Conservation (phyloP, 495 filamentous ascomycete genomes). For the Chaetomium cochliodes region DNA sequence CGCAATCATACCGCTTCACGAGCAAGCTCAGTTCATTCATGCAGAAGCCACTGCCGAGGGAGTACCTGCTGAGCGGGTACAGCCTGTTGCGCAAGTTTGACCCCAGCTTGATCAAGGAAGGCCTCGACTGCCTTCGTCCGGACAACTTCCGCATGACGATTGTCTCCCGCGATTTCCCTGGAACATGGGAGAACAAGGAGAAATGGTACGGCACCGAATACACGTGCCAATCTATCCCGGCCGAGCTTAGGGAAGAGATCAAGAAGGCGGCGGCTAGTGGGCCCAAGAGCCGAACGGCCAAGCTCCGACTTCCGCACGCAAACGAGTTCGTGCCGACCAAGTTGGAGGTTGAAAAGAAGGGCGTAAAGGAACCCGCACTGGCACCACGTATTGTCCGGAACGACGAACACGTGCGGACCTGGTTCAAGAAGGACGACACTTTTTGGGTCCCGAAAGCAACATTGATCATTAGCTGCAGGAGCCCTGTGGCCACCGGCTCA, state of each 20-base stretch:
- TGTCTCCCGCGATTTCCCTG: slow-evolving; percentile 77
- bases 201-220: slow-evolving; percentile 99
- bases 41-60: slow-evolving; percentile 83
- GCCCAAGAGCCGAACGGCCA: slow-evolving; percentile 57
- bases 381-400: slow-evolving; percentile 84
- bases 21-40: slow-evolving; percentile 77
- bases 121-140: slow-evolving; percentile 69
- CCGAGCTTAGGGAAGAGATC: slow-evolving; percentile 69
- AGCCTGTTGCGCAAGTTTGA: slow-evolving; percentile 74
- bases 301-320: slow-evolving; percentile 82
- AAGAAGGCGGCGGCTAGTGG: slow-evolving; percentile 59
- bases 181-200: slow-evolving; percentile 83
- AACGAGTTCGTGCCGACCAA: slow-evolving; percentile 97
- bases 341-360: slow-evolving; percentile 92
- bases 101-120: slow-evolving; percentile 69
- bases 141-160: slow-evolving; percentile 87
- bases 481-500: slow-evolving; percentile 71
- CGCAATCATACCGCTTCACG: slow-evolving; percentile 80
- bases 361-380: slow-evolving; percentile 68
- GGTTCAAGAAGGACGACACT: slow-evolving; percentile 98
- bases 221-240: slow-evolving; percentile 75
- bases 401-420: slow-evolving; percentile 77
- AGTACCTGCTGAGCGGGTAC: slow-evolving; percentile 79
- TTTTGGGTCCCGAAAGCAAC: slow-evolving; percentile 99
- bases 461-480: slow-evolving; percentile 74